These are phyloP conservation scores for Phytophthora lateralis DNA, from an alignment of 352 stramenopile species.

Conservation along the genomic window DNA sequence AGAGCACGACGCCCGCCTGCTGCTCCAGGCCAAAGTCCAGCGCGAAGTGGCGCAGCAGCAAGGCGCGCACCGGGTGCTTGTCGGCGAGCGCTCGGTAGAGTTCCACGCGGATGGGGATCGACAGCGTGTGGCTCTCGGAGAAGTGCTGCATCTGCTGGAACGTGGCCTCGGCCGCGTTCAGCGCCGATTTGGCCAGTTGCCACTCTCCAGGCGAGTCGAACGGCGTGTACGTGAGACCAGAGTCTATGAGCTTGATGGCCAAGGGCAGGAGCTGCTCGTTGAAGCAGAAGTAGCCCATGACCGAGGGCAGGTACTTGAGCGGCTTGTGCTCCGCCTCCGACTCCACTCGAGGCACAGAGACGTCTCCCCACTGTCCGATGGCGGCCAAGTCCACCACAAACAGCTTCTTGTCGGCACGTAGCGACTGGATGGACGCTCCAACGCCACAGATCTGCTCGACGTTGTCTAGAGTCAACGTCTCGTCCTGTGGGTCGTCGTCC, in stretches of 20 bases:
- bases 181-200: conserved; percentile 53
- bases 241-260: conserved; percentile 50
- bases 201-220: conserved; percentile 48
- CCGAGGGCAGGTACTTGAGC: conserved; percentile 47
- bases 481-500: conserved; percentile 23
- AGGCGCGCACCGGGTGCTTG: conserved; percentile 38
- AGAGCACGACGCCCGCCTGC: conserved; percentile 40
- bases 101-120: conserved; percentile 55
- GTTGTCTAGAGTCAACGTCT: conserved; percentile 33
- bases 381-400: conserved; percentile 47
- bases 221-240: conserved; percentile 50
- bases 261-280: conserved; percentile 47
- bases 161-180: conserved; percentile 48
- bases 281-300: conserved; percentile 52
- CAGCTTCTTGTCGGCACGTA: conserved; percentile 28
- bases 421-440: conserved; percentile 18
- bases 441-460: conserved; percentile 38
- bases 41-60: conserved; percentile 43
- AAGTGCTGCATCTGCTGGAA: conserved; percentile 66
- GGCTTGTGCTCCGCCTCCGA: conserved; percentile 3
- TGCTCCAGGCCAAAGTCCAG: conserved; percentile 50
- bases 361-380: conserved; percentile 35
- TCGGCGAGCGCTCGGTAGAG: conserved; percentile 39
- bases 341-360: conserved; percentile 21
- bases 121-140: conserved; percentile 51